Evolutionary conservation across 768 basidiomycete genomes (phyloP).

Genomic region (Porpolomopsis calyptriformis): DNA sequence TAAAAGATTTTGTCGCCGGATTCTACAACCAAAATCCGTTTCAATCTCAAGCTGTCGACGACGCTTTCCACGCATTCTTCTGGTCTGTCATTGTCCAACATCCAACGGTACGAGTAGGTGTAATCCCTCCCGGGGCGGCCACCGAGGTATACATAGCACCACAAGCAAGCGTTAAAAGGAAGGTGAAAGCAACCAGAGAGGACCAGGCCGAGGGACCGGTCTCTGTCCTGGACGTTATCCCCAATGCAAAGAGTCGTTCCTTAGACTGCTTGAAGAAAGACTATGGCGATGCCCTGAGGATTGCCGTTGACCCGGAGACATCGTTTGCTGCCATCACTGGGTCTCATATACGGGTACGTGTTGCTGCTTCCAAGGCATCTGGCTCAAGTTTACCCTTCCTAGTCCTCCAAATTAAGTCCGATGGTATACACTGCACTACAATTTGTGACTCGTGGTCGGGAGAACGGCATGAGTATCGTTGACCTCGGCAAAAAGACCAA

Average conservation of each 20-base stretch:
- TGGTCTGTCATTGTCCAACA: slow-evolving; percentile 74
- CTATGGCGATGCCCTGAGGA: slow-evolving; percentile 55
- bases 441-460: slow-evolving; percentile 71
- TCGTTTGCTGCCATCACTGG: slow-evolving; percentile 76
- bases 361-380: neutral
- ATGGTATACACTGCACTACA: slow-evolving; percentile 82
- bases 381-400: slow-evolving; percentile 8
- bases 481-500: slow-evolving; percentile 66
- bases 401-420: slow-evolving; percentile 74
- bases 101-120: slow-evolving; percentile 67
- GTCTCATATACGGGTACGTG: slow-evolving; percentile 67
- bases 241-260: slow-evolving; percentile 42
- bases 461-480: slow-evolving; percentile 67
- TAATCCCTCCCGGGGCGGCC: slow-evolving; percentile 43
- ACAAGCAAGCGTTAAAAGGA: slow-evolving; percentile 55
- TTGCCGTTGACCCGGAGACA: slow-evolving; percentile 66
- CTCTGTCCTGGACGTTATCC: slow-evolving; percentile 40
- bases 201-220: slow-evolving; percentile 32
- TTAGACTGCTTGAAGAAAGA: slow-evolving; percentile 46
- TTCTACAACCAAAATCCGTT: slow-evolving; percentile 45
- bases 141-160: slow-evolving; percentile 74
- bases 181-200: slow-evolving; percentile 49
- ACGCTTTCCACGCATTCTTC: slow-evolving; percentile 66
- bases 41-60: slow-evolving; percentile 53
- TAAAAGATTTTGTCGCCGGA: slow-evolving; percentile 56